phyloP scores from a whole-genome alignment of 805 yeast genomes.

The Cyberlindnera bimundalis region DNA sequence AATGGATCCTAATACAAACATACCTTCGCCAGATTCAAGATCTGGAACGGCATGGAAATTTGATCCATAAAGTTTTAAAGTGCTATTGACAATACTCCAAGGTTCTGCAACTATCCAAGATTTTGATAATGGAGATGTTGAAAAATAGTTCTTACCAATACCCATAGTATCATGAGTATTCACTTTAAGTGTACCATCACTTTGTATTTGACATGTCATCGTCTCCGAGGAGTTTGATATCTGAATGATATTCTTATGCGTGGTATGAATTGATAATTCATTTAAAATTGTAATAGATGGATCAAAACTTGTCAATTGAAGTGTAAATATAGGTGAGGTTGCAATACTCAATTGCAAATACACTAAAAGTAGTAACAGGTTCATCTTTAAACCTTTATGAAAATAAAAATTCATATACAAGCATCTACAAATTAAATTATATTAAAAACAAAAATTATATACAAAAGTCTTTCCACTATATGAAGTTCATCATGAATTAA shows the following conservation, averaged over 20 bases:
- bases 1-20: neutral
- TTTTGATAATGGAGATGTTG: neutral
- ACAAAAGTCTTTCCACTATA: too few relatives aligned
- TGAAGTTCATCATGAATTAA: too few relatives aligned
- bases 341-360: neutral
- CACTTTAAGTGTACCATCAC: neutral
- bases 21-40: neutral
- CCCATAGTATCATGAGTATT: neutral
- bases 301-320: neutral
- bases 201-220: neutral
- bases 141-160: neutral
- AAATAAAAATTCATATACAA: too few relatives aligned
- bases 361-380: neutral
- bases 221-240: neutral
- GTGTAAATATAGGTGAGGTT: neutral
- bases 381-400: neutral
- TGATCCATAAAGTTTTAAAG: neutral
- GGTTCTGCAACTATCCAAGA: constrained; percentile 1
- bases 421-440: too few relatives aligned
- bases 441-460: too few relatives aligned
- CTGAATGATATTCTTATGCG: neutral
- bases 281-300: neutral
- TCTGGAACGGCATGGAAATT: neutral
- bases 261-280: neutral
- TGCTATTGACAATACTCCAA: neutral